A percentile compares a stretch with the other conserved stretches of the same genome.
phyloP scores from a whole-genome alignment of 306 rosid genomes.

The Elaeagnus macrophylla region DNA sequence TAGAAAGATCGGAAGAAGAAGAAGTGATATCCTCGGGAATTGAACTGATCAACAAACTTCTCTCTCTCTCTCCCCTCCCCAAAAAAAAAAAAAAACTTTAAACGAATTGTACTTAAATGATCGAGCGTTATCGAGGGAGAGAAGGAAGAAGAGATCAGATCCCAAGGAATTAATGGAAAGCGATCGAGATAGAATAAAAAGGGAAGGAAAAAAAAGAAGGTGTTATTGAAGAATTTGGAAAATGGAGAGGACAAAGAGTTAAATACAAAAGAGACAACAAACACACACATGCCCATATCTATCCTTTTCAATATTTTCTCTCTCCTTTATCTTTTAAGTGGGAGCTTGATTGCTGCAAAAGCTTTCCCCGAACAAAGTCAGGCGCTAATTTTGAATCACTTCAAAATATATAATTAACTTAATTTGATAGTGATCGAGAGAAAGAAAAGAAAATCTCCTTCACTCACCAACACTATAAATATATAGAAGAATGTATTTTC shows the following conservation, averaged over 20 bases:
- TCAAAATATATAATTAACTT: conserved; percentile 13
- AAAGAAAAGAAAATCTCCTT: conserved; percentile 18
- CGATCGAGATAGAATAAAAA: conserved; percentile 17
- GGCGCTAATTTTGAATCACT: conserved; percentile 54
- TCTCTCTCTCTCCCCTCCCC: too few species aligned
- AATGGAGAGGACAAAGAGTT: conserved; percentile 37
- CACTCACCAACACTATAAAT: conserved; percentile 60
- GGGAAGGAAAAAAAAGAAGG: conserved; percentile 6
- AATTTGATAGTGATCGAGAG: conserved; percentile 7
- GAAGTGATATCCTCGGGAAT: conserved; percentile 46
- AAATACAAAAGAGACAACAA: conserved; percentile 18
- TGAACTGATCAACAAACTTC: conserved; percentile 23
- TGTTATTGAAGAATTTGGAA: conserved; percentile 42
- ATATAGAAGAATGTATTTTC: conserved; percentile 26
- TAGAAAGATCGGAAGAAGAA: conserved; percentile 12
- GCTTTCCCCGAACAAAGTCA: conserved; percentile 43
- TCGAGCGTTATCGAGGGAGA: conserved; percentile 16
- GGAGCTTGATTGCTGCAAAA: conserved; percentile 82
- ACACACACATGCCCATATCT: conserved; percentile 42
- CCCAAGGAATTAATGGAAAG: conserved; percentile 39
- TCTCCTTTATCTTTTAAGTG: conserved; percentile 41
- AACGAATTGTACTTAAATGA: conserved; percentile 3
- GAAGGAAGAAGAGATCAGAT: conserved; percentile 37
- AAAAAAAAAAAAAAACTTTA: too few species aligned
- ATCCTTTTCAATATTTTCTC: conserved; percentile 20